phyloP scores from a whole-genome alignment of 495 filamentous ascomycete genomes.

The Neurospora hispaniola region DNA sequence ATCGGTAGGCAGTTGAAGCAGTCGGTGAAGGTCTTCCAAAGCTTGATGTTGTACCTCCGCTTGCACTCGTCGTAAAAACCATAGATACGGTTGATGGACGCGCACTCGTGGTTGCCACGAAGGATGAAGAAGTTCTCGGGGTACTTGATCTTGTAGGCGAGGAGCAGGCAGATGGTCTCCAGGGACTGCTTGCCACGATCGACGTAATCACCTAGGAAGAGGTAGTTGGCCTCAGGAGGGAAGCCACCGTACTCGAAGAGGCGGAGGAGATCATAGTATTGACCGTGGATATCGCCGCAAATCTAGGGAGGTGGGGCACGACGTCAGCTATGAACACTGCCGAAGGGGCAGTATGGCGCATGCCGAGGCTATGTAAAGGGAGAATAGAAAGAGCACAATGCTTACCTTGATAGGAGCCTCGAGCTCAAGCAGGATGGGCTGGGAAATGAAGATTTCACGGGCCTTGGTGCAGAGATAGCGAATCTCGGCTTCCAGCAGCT shows the following conservation, averaged over 20 bases:
- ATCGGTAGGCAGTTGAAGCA: conserved; percentile 99
- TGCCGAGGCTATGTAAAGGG: neutral
- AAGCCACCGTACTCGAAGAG: conserved; percentile 99
- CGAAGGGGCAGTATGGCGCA: neutral
- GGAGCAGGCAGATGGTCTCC: conserved; percentile 95
- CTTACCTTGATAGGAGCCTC: conserved; percentile 98
- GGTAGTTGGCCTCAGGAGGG: conserved; percentile 97
- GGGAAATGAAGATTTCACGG: conserved; percentile 98
- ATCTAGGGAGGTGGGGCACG: conserved; percentile 47
- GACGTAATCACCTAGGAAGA: conserved; percentile 98
- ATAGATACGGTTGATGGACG: conserved; percentile 99
- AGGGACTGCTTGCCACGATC: conserved; percentile 99
- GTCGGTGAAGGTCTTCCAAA: conserved; percentile 99
- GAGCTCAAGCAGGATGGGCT: conserved; percentile 93
- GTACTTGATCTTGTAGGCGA: conserved; percentile 99
- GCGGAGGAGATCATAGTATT: conserved; percentile 97
- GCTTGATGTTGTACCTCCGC: conserved; percentile 98
- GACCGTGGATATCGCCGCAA: conserved; percentile 97
- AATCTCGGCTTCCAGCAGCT: conserved; percentile 93
- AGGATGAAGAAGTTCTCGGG: conserved; percentile 99
- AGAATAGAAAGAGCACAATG: conserved; percentile 5
- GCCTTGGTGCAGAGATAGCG: conserved; percentile 98
- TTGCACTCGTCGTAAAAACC: conserved; percentile 99
- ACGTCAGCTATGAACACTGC: conserved; percentile 8
- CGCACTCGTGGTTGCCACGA: conserved; percentile 97